Evolutionary conservation across 768 basidiomycete species (phyloP).

Genomic region (Lactifluus rugatus): DNA sequence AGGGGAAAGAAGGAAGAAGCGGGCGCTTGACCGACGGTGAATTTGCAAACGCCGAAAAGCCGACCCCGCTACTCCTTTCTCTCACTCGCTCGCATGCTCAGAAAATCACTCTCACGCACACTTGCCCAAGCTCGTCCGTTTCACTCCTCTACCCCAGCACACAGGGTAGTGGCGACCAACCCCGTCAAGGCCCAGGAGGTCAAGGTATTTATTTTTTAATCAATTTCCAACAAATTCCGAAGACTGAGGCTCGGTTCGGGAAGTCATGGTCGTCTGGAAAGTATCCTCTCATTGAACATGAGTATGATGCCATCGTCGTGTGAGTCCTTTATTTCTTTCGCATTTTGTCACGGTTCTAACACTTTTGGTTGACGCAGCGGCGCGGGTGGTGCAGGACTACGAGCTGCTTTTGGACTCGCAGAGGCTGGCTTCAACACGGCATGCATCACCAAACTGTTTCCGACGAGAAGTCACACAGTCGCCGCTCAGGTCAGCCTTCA

Average conservation of each 20-base stretch:
- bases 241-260: conserved; percentile 6
- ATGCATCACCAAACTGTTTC: conserved; percentile 98
- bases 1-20: no score
- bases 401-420: conserved; percentile 96
- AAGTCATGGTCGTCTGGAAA: conserved; percentile 76
- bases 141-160: conserved; percentile 49
- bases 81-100: conserved; percentile 39
- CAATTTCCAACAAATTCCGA: background rate
- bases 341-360: background rate
- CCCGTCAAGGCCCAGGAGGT: conserved; percentile 77
- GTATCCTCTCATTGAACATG: conserved; percentile 96
- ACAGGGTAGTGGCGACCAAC: conserved; percentile 57
- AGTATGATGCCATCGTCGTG: conserved; percentile 98
- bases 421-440: conserved; percentile 98
- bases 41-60: no score
- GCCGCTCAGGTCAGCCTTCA: conserved; percentile 71
- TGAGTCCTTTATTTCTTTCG: conserved; percentile 35
- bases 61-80: no score
- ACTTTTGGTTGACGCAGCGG: conserved; percentile 45
- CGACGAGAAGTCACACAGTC: conserved; percentile 96
- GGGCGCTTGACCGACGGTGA: no score
- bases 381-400: conserved; percentile 95
- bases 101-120: conserved; percentile 49
- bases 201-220: conserved; percentile 38
- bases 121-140: conserved; percentile 46